Evolutionary conservation across 2,329 filamentous ascomycete genomes (phyloP), one percentile per base, ranked within the genome.

Genomic region (Colletotrichum sp.): DNA sequence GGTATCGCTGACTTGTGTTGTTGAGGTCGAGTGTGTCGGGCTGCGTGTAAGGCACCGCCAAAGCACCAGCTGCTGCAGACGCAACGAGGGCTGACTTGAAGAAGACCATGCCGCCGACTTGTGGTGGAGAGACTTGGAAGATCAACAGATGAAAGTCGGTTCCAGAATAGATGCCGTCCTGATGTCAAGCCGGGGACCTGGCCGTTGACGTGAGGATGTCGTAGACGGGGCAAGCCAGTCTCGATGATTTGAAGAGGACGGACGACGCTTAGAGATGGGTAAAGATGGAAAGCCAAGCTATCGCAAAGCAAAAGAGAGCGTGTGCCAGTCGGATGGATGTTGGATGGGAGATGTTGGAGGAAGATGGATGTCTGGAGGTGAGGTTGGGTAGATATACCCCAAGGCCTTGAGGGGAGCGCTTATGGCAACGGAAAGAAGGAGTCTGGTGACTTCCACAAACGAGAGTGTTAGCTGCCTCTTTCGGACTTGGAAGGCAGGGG

Each of bases 21-120:
- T 77, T 75, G 65, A 88, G 81, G 70, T 89, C 80, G 43, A 90
- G 81, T 26, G 86, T 79, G 69, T 82, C 84, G 9, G 86, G 86
- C 18, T 81, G 76, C 21, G 73, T 69, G 26, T 82, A 78, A 32
- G 84, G 79, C 62, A 78, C 78, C 8, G 78, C 79, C 38, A 78
- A 81, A 69, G 78, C 77, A 21, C 79, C 77, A 48, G 80, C 80
- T n/a, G 78, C 78, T 55, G 38, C 78, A 73, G 13, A 81, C 66
- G 52, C 78, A 30, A 55, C 16, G 7, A 75, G 43, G 14, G 58
- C 63, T 36, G 69, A 18, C 63, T 68, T 75, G 9, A 63, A 61
- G 63, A 63, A 58, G 21, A 73, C 34, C 73, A 75, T 75, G n/a
- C 14, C 55, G 43, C 28, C 30, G 36, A n/a, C 34, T 48, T 16